phyloP scores from a whole-genome alignment of 805 yeast genomes.

The Priceomyces castillae region DNA sequence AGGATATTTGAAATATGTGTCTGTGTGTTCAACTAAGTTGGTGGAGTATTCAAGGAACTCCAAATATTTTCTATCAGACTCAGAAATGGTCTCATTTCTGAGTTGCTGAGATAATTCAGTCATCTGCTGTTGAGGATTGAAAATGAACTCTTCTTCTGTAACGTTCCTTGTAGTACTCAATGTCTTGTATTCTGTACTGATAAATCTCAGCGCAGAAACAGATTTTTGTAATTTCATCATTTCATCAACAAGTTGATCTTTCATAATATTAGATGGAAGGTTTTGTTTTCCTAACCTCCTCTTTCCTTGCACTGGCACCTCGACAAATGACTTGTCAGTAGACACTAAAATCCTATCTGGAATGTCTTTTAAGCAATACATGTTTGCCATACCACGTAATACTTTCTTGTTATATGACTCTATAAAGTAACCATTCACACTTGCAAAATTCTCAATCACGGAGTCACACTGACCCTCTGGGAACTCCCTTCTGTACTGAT shows the following conservation, averaged over 20 bases:
- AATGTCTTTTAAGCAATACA: constrained; percentile 29
- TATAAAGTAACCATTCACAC: constrained; percentile 32
- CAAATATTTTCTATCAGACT: constrained; percentile 22
- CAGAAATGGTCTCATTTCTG: constrained; percentile 11
- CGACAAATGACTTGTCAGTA: constrained; percentile 22
- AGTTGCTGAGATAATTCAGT: constrained; percentile 19
- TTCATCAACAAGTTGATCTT: constrained; percentile 5
- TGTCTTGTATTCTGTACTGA: constrained; percentile 3
- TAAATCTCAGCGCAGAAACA: constrained; percentile 3
- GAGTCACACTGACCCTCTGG: constrained; percentile 25
- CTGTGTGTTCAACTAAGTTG: constrained; percentile 21
- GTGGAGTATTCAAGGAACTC: constrained; percentile 29
- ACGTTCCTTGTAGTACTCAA: constrained; percentile 15
- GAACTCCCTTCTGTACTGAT: constrained; percentile 11
- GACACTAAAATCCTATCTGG: constrained; percentile 26
- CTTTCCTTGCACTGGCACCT: constrained; percentile 28
- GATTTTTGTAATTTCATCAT: constrained; percentile 7
- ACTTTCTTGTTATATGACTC: constrained; percentile 33
- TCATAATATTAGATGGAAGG: constrained; percentile 1
- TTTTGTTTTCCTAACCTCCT: constrained; percentile 17
- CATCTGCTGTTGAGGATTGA: constrained; percentile 29
- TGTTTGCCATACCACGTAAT: constrained; percentile 30
- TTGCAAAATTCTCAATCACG: constrained; percentile 18
- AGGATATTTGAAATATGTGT: constrained; percentile 37
- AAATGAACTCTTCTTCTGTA: constrained; percentile 25